These are phyloP conservation scores for Penicillium brasilianum DNA, from an alignment of 2,329 filamentous ascomycete genomes.

Conservation along the genomic window DNA sequence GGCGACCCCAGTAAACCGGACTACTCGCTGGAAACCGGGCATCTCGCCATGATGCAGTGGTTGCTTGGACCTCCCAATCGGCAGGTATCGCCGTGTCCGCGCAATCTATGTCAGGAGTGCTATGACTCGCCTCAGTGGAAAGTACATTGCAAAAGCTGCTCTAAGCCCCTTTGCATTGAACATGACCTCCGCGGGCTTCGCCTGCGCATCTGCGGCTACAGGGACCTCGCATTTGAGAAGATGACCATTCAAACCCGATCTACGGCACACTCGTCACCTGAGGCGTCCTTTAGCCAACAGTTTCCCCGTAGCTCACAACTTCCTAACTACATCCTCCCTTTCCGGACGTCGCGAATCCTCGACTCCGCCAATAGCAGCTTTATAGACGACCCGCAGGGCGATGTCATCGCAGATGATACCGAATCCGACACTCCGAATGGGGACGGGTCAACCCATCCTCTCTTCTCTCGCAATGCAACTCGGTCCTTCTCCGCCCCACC, in stretches of 20 bases:
- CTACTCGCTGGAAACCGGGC: slow-evolving; percentile 46
- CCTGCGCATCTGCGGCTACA: slow-evolving; percentile 62
- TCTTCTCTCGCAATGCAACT: slow-evolving; percentile 36
- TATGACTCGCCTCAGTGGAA: slow-evolving; percentile 64
- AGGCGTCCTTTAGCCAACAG: slow-evolving; percentile 18
- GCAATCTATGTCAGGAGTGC: slow-evolving; percentile 63
- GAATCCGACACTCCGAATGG: slow-evolving; percentile 26
- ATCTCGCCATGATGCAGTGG: slow-evolving; percentile 52
- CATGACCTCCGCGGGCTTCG: slow-evolving; percentile 63
- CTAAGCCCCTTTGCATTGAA: slow-evolving; percentile 62
- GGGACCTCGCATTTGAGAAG: slow-evolving; percentile 59
- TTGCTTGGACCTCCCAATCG: slow-evolving; percentile 55
- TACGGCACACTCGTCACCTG: slow-evolving; percentile 22
- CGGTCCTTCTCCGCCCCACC: slow-evolving; percentile 47
- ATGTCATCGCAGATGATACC: slow-evolving; percentile 34
- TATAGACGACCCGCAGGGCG: slow-evolving; percentile 39
- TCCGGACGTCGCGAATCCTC: slow-evolving; percentile 36
- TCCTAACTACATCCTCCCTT: slow-evolving; percentile 37
- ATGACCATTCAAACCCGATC: slow-evolving; percentile 43
- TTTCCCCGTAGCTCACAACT: slow-evolving; percentile 8
- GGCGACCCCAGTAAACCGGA: slow-evolving; percentile 47
- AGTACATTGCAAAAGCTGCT: slow-evolving; percentile 63
- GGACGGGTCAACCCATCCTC: slow-evolving; percentile 26
- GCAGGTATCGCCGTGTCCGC: slow-evolving; percentile 56
- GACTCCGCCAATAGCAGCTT: slow-evolving; percentile 44